Conservation (phyloP, 306 rosid genomes). For the Carpinus fangiana region DNA sequence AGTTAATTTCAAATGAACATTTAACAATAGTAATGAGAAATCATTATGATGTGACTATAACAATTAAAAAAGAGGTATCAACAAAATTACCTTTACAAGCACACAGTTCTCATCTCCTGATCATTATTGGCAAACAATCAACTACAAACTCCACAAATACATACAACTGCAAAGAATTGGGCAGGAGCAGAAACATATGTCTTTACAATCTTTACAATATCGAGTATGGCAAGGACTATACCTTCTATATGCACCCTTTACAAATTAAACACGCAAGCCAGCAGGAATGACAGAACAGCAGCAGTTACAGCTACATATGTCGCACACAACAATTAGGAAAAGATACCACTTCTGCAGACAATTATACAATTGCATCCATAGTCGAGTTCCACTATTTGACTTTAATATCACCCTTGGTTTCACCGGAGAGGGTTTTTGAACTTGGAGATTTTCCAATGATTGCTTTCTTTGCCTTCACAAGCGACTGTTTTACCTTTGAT, state of each 20-base stretch:
- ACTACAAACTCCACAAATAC: slow-evolving; percentile 23
- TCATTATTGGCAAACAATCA: slow-evolving; percentile 37
- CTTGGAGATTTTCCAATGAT: slow-evolving; percentile 76
- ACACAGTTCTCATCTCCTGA: slow-evolving; percentile 25
- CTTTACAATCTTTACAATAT: slow-evolving; percentile 37
- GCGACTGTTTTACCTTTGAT: slow-evolving; percentile 79
- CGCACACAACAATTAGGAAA: slow-evolving; percentile 22
- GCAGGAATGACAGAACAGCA: slow-evolving; percentile 36
- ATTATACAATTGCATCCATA: slow-evolving; percentile 27
- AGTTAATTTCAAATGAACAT: neutral
- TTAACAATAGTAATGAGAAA: neutral
- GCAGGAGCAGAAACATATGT: slow-evolving; percentile 29
- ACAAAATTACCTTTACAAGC: slow-evolving; percentile 7
- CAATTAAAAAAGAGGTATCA: neutral
- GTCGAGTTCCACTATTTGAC: slow-evolving; percentile 50
- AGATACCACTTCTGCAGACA: slow-evolving; percentile 23
- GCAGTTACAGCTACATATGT: slow-evolving; percentile 30
- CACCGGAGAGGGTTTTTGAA: slow-evolving; percentile 59
- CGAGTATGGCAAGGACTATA: slow-evolving; percentile 45
- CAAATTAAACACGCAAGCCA: slow-evolving; percentile 46
- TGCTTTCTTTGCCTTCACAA: slow-evolving; percentile 83
- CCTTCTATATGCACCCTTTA: slow-evolving; percentile 51
- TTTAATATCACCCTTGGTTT: slow-evolving; percentile 62
- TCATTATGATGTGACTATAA: neutral
- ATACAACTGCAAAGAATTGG: slow-evolving; percentile 41